phyloP scores from a whole-genome alignment of 2,329 filamentous ascomycete genomes.

The Alternaria metachromatica region DNA sequence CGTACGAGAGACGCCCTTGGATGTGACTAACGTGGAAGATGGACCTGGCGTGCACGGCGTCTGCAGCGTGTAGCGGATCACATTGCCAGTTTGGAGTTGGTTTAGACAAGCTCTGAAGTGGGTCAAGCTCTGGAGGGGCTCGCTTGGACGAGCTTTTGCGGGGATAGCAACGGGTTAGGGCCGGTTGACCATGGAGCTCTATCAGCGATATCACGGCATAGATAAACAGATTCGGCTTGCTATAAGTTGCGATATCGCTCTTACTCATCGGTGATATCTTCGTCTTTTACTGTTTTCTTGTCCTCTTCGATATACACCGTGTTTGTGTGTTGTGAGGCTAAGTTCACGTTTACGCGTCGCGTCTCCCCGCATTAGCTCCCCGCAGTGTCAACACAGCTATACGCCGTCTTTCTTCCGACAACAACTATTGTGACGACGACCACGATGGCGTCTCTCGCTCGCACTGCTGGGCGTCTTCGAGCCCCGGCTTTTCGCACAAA shows the following conservation, averaged over 20 bases:
- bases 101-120: conserved; percentile 8
- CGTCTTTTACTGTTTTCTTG: too few relatives aligned
- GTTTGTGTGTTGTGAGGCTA: neutral
- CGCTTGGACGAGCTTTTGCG: conserved; percentile 22
- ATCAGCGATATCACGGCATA: conserved; percentile 9
- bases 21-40: neutral
- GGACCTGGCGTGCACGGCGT: conserved; percentile 12
- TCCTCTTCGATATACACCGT: neutral
- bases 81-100: conserved; percentile 10
- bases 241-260: conserved; percentile 17
- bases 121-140: conserved; percentile 10
- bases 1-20: too few relatives aligned
- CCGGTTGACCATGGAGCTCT: conserved; percentile 13
- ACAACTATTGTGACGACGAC: neutral
- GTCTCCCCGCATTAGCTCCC: conserved; percentile 2
- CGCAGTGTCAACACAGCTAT: neutral
- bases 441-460: conserved; percentile 43
- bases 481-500: conserved; percentile 24
- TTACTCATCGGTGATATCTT: neutral
- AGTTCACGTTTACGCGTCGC: neutral
- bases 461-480: conserved; percentile 32
- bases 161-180: conserved; percentile 29
- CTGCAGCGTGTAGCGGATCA: conserved; percentile 21
- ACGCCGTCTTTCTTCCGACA: neutral
- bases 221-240: neutral